These are phyloP conservation scores for Hyphopichia wangnamkhiaoensis DNA, from an alignment of 1,139 yeast genomes.

Conservation along the genomic window DNA sequence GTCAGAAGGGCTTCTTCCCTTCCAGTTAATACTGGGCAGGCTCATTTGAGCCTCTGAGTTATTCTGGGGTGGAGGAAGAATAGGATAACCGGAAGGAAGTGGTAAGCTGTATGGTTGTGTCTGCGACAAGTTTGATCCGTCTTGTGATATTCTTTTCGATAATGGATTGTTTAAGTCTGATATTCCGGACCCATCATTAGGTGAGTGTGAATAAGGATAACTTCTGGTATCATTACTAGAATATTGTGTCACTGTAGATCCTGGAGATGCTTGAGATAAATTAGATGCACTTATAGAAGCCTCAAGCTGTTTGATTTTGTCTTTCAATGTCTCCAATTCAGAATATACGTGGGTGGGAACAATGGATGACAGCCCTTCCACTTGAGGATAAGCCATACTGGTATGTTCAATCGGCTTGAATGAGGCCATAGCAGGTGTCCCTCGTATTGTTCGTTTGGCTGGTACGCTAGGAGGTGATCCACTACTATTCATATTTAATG, in stretches of 20 bases:
- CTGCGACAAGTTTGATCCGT: neutral
- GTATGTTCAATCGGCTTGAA: neutral
- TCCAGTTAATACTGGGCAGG: neutral
- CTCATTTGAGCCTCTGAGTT: neutral
- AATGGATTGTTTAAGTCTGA: neutral
- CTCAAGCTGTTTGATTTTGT: conserved; percentile 44
- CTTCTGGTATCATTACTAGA: neutral
- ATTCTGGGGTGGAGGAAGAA: neutral
- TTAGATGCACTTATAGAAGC: conserved; percentile 37
- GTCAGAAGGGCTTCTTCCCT: neutral
- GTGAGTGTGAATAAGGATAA: neutral
- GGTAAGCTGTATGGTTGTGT: neutral
- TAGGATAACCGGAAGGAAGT: neutral
- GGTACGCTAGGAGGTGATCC: too few species aligned
- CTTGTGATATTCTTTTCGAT: neutral
- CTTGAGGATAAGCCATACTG: neutral
- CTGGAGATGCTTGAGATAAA: conserved; percentile 11
- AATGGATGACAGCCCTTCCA: neutral
- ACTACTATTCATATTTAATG: too few species aligned
- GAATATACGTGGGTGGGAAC: conserved; percentile 4
- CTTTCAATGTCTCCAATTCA: conserved; percentile 32
- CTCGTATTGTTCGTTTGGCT: too few species aligned
- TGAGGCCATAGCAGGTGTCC: too few species aligned
- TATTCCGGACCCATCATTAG: neutral
- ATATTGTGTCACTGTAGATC: conserved; percentile 2